Evolutionary conservation across 1,284 basidiomycete species (phyloP), one percentile per base, ranked within the genome.

Genomic region (Trametes pubescens): DNA sequence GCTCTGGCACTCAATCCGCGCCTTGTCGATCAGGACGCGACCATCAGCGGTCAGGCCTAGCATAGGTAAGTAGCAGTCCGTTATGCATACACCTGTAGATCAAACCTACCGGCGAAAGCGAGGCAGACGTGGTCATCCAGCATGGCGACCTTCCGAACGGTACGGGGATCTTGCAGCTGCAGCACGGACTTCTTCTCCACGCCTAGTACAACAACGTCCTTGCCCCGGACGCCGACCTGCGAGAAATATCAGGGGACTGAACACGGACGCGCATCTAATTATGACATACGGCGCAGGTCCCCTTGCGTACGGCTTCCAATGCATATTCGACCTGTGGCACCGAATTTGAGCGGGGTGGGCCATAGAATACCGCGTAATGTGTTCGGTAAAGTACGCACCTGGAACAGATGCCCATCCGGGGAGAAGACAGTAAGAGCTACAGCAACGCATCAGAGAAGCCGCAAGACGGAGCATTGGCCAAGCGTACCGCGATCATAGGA

Each of bases 121-220:
- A 99, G 86, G 76, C 96, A 99, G 66, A 99, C 82, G 77, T 99
- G 98, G 76, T 99, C 97, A 75, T 99, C 98, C 48, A 99, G 82
- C 95, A 99, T 97, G 66, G 95, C 98, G 14, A 99, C 97, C 79
- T 99, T 99, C 64, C 97, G 86, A 18, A 99, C 96, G 1, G 98
- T 99, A 61, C 98, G 86, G 11, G 98, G 94, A 80, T 99, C 98
- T 83, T 99, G 98, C 9, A 99, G 86, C 79, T 99, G 98, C 29
- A 99, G 84, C 18, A 98, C 90, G 0, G 94, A 96, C 80, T 99
- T 99, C 90, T 99, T 99, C 85, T 99, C 98, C 22, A 99, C 98
- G 59, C 97, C 98, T 29, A 99, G 86, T 4, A 99, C 95, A 4
- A 98, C 98, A 38, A 96, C 93, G 73, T 96, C 91, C 76, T 94